Base-by-base conservation (phyloP, 495 filamentous ascomycete species). In the Penicillium arizonense region DNA sequence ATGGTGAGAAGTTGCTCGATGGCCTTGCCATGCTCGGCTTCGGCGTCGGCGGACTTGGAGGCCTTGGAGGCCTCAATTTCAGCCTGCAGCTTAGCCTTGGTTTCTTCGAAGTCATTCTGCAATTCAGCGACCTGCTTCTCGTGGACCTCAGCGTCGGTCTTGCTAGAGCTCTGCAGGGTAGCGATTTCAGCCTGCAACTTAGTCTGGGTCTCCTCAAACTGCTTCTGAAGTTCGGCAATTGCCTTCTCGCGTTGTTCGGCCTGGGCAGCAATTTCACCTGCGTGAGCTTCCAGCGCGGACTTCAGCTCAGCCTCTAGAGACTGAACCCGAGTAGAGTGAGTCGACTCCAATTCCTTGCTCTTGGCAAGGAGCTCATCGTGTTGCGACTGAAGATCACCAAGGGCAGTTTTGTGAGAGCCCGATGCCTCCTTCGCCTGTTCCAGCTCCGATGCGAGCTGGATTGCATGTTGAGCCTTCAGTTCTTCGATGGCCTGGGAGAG, bases 1-100 rank as follows among this genome's bases (percentile, higher is more conserved):
- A 70, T 56, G 4, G 63, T 75, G 51, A 77, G 67, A n/a, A 77
- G 69, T 47, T 72, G 67, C 53, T 77, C 75, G 32, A 77, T 76
- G 10, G 70, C 74, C 43, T 62, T 70, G 50, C 59, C 68, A 43
- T 77, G 74, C 50, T 77, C 73, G 10, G 66, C 65, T 47, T 77
- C 73, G n/a, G 62, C 59, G 24, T 75, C 65, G 12, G 72, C 58
- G 16, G 67, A 48, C 57, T 69, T 70, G 11, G 72, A 68, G 26
- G 49, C 39, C 24, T 68, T 62, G 8, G 56, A 46, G 10, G 59
- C 57, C 41, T 75, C 67, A 28, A 71, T 56, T 36, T 77, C 72
- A 34, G 59, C 63, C 41, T 63, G 66, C 50, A 75, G 44, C 40
- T 67, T 62, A 23, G 58, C 47, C 41, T 68, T 65, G 21, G 63